Conservation (phyloP, 2,329 filamentous ascomycete species). For the Xylariaceae sp. region DNA sequence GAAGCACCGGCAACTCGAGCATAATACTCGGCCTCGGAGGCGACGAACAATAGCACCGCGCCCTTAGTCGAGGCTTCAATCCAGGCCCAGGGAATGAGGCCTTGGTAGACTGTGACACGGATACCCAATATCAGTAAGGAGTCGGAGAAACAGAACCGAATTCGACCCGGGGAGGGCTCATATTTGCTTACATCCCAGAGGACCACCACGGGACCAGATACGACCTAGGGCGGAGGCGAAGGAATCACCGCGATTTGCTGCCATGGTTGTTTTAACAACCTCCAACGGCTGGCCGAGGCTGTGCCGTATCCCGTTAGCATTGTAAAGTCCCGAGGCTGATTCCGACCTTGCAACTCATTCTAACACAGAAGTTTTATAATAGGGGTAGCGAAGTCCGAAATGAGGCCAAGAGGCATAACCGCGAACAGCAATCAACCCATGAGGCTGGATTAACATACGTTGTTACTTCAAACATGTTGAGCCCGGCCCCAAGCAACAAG, state of each 20-base stretch:
- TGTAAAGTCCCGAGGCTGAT: not conserved
- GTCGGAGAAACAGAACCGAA: slow-evolving; percentile 1
- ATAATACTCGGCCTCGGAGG: slow-evolving; percentile 96
- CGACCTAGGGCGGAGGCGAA: slow-evolving; percentile 79
- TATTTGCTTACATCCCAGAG: slow-evolving; percentile 80
- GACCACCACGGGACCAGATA: slow-evolving; percentile 93
- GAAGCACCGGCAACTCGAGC: slow-evolving; percentile 80
- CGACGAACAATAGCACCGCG: slow-evolving; percentile 97
- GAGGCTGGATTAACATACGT: slow-evolving; percentile 35
- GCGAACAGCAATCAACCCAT: not conserved
- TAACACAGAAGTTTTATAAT: not conserved
- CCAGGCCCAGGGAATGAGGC: slow-evolving; percentile 99
- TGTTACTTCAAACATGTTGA: slow-evolving; percentile 92
- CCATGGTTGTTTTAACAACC: slow-evolving; percentile 99
- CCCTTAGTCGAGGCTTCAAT: slow-evolving; percentile 99
- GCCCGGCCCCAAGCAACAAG: slow-evolving; percentile 86
- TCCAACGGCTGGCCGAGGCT: slow-evolving; percentile 77
- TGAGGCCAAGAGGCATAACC: not conserved
- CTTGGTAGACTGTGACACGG: slow-evolving; percentile 81
- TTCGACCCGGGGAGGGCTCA: slow-evolving; percentile 2
- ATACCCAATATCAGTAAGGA: slow-evolving; percentile 29
- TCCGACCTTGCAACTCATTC: not conserved
- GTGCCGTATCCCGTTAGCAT: not conserved
- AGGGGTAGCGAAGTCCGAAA: not conserved
- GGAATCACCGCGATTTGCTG: slow-evolving; percentile 88